These are phyloP conservation scores for Brachypodium distachyon DNA, from an alignment of 202 grass and related monocot genomes.

Conservation along the genomic window DNA sequence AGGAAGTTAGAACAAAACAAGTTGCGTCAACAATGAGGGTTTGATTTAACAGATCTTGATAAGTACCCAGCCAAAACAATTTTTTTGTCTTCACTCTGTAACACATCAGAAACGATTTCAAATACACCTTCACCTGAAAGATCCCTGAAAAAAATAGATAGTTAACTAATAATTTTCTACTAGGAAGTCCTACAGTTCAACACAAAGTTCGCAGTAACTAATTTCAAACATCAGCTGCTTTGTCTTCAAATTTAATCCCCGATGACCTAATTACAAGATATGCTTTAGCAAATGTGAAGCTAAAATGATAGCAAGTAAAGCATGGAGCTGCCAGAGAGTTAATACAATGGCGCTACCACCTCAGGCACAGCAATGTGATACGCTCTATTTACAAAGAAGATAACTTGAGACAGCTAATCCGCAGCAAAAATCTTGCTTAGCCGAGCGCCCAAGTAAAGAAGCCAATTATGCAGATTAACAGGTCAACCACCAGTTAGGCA, in stretches of 20 bases:
- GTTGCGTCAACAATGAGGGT: background rate
- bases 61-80: constrained; percentile 89
- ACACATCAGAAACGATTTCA: constrained; percentile 80
- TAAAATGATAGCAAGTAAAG: constrained; percentile 29
- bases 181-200: background rate
- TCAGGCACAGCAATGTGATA: constrained; percentile 20
- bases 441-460: background rate
- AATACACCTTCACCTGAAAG: constrained; percentile 95
- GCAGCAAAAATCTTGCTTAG: background rate
- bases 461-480: background rate
- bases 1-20: background rate
- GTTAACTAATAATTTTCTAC: constrained; percentile 9
- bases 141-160: constrained; percentile 58
- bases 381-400: constrained; percentile 5
- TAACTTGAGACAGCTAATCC: constrained; percentile 17
- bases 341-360: constrained; percentile 22
- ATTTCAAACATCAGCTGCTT: constrained; percentile 9
- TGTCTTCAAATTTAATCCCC: constrained; percentile 7
- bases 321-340: constrained; percentile 20
- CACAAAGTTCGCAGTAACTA: constrained; percentile 7
- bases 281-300: constrained; percentile 33
- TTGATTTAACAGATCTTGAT: constrained; percentile 8
- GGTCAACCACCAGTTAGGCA: background rate
- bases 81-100: constrained; percentile 86
- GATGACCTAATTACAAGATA: constrained; percentile 34